phyloP scores from a whole-genome alignment of 352 stramenopile genomes.

The Aphanomyces euteiches region DNA sequence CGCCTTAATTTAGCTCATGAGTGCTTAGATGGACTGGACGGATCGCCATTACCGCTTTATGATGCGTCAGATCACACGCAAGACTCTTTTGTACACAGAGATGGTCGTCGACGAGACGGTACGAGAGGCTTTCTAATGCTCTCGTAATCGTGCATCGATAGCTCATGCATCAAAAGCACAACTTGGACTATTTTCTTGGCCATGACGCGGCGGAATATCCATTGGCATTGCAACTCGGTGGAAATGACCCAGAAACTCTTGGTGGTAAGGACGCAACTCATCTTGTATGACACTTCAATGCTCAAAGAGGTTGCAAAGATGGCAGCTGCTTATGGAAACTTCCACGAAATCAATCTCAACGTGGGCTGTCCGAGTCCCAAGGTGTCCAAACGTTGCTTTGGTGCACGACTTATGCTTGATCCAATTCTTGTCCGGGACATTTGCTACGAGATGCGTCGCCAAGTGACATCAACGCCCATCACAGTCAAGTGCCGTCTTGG shows the following conservation, averaged over 20 bases:
- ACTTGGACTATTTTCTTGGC: slow-evolving; percentile 86
- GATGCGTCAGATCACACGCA: slow-evolving; percentile 90
- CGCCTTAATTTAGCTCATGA: neutral
- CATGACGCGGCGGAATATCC: slow-evolving; percentile 82
- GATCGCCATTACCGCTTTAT: slow-evolving; percentile 94
- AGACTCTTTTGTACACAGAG: slow-evolving; percentile 96
- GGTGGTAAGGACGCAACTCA: slow-evolving; percentile 38
- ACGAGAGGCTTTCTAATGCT: neutral
- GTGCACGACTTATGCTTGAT: slow-evolving; percentile 96
- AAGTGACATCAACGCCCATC: slow-evolving; percentile 50
- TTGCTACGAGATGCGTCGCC: slow-evolving; percentile 78
- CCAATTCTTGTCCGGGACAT: slow-evolving; percentile 92
- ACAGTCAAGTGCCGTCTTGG: slow-evolving; percentile 99
- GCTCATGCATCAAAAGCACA: slow-evolving; percentile 79
- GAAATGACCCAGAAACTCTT: slow-evolving; percentile 84
- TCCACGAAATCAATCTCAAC: slow-evolving; percentile 96
- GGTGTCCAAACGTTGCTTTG: slow-evolving; percentile 89
- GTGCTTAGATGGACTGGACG: slow-evolving; percentile 95
- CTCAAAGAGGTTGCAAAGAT: slow-evolving; percentile 63
- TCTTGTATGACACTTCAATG: neutral
- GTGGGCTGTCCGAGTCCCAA: slow-evolving; percentile 90
- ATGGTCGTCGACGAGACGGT: slow-evolving; percentile 98
- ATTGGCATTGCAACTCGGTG: slow-evolving; percentile 92
- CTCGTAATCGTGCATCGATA: slow-evolving; percentile 29
- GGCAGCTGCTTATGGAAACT: slow-evolving; percentile 84